A percentile compares a stretch with the other conserved stretches of the same genome.
Evolutionary conservation across 371 early-diverging fungal genomes (phyloP).

Genomic region (Rhizopus stolonifer): DNA sequence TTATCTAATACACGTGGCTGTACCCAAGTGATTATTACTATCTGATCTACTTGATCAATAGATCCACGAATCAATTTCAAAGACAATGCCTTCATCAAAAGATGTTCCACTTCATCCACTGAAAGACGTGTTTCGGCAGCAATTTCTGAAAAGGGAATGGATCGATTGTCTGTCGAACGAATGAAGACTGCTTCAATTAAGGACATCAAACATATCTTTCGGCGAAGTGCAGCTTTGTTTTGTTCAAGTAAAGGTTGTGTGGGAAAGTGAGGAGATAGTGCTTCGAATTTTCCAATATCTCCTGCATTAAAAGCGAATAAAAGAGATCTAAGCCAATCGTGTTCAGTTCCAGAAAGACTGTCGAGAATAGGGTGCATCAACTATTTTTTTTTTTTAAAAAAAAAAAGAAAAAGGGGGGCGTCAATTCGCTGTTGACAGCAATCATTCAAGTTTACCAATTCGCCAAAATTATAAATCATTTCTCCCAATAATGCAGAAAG

Average conservation of each 20-base stretch:
- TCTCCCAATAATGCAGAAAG: conserved; percentile 92
- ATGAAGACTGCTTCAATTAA: conserved; percentile 93
- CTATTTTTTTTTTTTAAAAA: conserved; percentile 40
- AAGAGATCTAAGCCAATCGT: conserved; percentile 85
- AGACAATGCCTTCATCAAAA: conserved; percentile 96
- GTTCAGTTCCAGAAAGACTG: conserved; percentile 71
- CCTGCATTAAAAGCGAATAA: conserved; percentile 92
- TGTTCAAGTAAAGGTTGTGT: conserved; percentile 80
- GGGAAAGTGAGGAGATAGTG: conserved; percentile 70
- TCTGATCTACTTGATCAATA: conserved; percentile 92
- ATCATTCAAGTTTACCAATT: conserved; percentile 76
- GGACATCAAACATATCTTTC: conserved; percentile 97
- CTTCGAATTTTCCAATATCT: conserved; percentile 90
- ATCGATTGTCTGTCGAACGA: conserved; percentile 76
- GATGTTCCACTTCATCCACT: conserved; percentile 89
- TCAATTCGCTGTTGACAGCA: not conserved
- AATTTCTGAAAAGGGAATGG: conserved; percentile 81
- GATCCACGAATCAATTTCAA: conserved; percentile 90
- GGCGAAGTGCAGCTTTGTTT: conserved; percentile 73
- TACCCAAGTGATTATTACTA: conserved; percentile 91
- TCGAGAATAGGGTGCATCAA: conserved; percentile 94
- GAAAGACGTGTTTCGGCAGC: conserved; percentile 86
- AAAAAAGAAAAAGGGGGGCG: too few species aligned
- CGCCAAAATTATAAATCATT: conserved; percentile 98
- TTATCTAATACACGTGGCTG: conserved; percentile 94